These are phyloP conservation scores for Candida endomychidarum DNA, from an alignment of 805 yeast species.

Conservation along the genomic window DNA sequence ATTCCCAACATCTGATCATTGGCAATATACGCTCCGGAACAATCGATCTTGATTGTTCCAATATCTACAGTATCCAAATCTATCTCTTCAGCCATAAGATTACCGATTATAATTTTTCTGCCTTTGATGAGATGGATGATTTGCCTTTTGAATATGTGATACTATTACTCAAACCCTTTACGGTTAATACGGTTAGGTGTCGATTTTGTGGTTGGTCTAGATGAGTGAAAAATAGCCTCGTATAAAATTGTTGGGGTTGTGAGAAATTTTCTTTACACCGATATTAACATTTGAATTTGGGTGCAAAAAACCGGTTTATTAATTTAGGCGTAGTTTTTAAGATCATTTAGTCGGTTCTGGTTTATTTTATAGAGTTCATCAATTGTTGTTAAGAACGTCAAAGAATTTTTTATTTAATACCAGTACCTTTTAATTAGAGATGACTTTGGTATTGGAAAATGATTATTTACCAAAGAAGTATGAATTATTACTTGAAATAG, in stretches of 20 bases:
- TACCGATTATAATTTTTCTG: background rate
- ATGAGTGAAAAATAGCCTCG: conserved; percentile 6
- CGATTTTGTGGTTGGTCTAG: background rate
- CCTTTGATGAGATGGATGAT: too few relatives aligned
- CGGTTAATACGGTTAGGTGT: background rate
- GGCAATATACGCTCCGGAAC: conserved; percentile 47
- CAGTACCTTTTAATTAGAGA: background rate
- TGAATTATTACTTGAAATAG: conserved; percentile 9
- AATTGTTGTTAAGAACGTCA: too few relatives aligned
- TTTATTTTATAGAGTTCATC: too few relatives aligned
- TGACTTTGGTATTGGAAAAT: conserved; percentile 5
- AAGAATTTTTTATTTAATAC: too few relatives aligned
- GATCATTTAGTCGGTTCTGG: too few relatives aligned
- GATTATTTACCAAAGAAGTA: conserved; percentile 11
- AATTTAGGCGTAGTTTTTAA: background rate
- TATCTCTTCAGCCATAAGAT: conserved; percentile 6
- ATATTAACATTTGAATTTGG: background rate
- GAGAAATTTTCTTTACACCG: conserved; percentile 3
- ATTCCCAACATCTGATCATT: conserved; percentile 37
- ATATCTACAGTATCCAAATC: conserved; percentile 26
- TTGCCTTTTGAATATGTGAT: too few relatives aligned
- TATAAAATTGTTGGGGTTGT: conserved; percentile 7
- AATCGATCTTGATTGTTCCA: conserved; percentile 44
- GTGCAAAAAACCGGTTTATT: conserved; percentile 1
- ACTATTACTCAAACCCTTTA: too few relatives aligned